phyloP scores from a whole-genome alignment of 2,329 filamentous ascomycete species.

The Diaporthe longicolla region DNA sequence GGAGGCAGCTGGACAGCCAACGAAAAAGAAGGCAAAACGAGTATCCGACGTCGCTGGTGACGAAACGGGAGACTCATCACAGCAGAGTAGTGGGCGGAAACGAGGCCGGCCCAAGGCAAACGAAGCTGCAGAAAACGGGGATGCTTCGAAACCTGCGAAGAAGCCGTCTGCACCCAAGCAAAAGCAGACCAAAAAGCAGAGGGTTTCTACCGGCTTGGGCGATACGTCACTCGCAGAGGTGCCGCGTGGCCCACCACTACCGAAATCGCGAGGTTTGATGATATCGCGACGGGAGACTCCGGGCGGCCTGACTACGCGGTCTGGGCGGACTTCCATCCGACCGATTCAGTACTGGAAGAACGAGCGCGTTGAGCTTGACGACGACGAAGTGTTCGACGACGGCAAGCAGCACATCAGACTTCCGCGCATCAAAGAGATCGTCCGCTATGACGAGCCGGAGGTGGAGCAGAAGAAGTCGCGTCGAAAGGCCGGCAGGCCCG shows the following conservation, averaged over 20 bases:
- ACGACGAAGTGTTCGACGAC: slow-evolving; percentile 61
- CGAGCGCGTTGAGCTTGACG: slow-evolving; percentile 80
- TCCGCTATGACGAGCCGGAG: slow-evolving; percentile 77
- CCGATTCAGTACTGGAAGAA: slow-evolving; percentile 91
- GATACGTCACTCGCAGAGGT: slow-evolving; percentile 64
- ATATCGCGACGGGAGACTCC: slow-evolving; percentile 61
- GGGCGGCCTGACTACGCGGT: slow-evolving; percentile 73
- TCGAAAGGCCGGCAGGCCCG: slow-evolving; percentile 34
- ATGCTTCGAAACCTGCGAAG: slow-evolving; percentile 45
- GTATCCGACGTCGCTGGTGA: slow-evolving; percentile 46
- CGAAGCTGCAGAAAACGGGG: slow-evolving; percentile 34
- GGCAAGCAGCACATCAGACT: slow-evolving; percentile 71
- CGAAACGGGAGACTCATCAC: slow-evolving; percentile 43
- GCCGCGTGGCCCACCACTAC: slow-evolving; percentile 69
- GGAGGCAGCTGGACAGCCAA: slow-evolving; percentile 45
- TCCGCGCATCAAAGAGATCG: slow-evolving; percentile 81
- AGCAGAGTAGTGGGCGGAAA: slow-evolving; percentile 44
- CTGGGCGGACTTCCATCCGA: slow-evolving; percentile 81
- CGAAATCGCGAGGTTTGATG: slow-evolving; percentile 68
- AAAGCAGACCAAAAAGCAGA: slow-evolving; percentile 52
- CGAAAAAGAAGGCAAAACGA: slow-evolving; percentile 46
- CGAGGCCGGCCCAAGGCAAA: slow-evolving; percentile 35
- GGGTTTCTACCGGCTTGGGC: slow-evolving; percentile 58
- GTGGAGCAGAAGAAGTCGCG: slow-evolving; percentile 45
- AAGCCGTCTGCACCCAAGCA: slow-evolving; percentile 49